phyloP scores from a whole-genome alignment of 1,139 yeast species.

The Kazachstania sp. region DNA sequence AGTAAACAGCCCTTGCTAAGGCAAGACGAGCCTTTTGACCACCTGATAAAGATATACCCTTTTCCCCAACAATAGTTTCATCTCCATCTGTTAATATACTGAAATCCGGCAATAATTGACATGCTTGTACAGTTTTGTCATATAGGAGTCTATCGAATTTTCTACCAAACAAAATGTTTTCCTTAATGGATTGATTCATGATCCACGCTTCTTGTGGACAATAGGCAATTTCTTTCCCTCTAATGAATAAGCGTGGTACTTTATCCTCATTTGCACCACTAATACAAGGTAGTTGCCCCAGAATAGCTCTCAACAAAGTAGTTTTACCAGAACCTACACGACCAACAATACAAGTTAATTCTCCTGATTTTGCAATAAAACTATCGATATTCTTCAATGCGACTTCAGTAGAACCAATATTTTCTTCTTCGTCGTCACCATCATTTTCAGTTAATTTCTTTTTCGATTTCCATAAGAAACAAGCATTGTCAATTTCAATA shows the following conservation, averaged over 20 bases:
- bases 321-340: slow-evolving; percentile 76
- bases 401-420: slow-evolving; percentile 29
- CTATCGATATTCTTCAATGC: slow-evolving; percentile 45
- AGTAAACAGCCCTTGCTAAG: slow-evolving; percentile 79
- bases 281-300: slow-evolving; percentile 47
- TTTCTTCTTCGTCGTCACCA: slow-evolving; percentile 34
- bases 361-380: slow-evolving; percentile 50
- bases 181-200: slow-evolving; percentile 63
- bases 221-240: slow-evolving; percentile 61
- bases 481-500: slow-evolving; percentile 37
- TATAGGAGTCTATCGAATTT: slow-evolving; percentile 62
- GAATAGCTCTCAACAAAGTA: slow-evolving; percentile 50
- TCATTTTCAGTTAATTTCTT: slow-evolving; percentile 12
- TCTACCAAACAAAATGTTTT: slow-evolving; percentile 74
- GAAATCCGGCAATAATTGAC: slow-evolving; percentile 65
- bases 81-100: slow-evolving; percentile 74
- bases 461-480: slow-evolving; percentile 42
- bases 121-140: slow-evolving; percentile 60
- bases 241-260: slow-evolving; percentile 38
- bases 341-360: slow-evolving; percentile 68
- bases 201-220: slow-evolving; percentile 83
- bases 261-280: slow-evolving; percentile 33
- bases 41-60: slow-evolving; percentile 81
- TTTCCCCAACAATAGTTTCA: slow-evolving; percentile 78
- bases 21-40: slow-evolving; percentile 87